Percentiles rank a stretch among this genome's conserved stretches.
These are phyloP conservation scores for Gymnopilus dilepis DNA, from an alignment of 768 basidiomycete genomes.

Conservation along the genomic window DNA sequence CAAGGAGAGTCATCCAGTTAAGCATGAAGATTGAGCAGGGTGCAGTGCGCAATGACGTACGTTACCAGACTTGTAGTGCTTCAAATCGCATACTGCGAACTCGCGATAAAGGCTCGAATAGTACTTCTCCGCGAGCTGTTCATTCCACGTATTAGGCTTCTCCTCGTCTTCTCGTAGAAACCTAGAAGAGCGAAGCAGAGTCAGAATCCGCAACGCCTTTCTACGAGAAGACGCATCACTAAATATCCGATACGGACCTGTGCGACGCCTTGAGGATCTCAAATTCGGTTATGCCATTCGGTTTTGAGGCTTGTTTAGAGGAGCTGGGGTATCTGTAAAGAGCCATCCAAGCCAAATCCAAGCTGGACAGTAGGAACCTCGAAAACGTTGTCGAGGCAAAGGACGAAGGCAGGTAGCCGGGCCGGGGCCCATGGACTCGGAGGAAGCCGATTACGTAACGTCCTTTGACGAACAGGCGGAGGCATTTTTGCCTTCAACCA, in stretches of 20 bases:
- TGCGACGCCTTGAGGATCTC: slow-evolving; percentile 79
- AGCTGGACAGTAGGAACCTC: no score
- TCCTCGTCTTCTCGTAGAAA: slow-evolving; percentile 77
- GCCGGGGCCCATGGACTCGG: no score
- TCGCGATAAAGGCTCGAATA: slow-evolving; percentile 89
- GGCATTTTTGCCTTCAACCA: no score
- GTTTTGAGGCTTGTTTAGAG: slow-evolving; percentile 33
- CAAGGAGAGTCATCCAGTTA: neutral
- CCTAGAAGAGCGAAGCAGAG: slow-evolving; percentile 41
- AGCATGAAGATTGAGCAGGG: slow-evolving; percentile 2
- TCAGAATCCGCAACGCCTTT: slow-evolving; percentile 7
- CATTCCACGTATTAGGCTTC: slow-evolving; percentile 69
- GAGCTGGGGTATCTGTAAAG: slow-evolving; percentile 42
- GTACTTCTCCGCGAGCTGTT: slow-evolving; percentile 86
- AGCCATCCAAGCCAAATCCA: slow-evolving; percentile 42
- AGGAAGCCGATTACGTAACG: no score
- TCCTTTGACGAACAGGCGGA: no score
- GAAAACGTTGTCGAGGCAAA: no score
- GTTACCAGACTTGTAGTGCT: slow-evolving; percentile 93
- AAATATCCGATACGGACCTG: slow-evolving; percentile 57
- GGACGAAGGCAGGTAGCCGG: no score
- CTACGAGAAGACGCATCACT: neutral
- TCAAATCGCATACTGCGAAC: slow-evolving; percentile 90
- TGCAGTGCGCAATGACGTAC: slow-evolving; percentile 46
- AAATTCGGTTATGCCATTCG: slow-evolving; percentile 60